Evolutionary conservation across 2,329 filamentous ascomycete species (phyloP), one percentile per base, ranked within the genome.

Genomic region (Dissoconium aciculare): DNA sequence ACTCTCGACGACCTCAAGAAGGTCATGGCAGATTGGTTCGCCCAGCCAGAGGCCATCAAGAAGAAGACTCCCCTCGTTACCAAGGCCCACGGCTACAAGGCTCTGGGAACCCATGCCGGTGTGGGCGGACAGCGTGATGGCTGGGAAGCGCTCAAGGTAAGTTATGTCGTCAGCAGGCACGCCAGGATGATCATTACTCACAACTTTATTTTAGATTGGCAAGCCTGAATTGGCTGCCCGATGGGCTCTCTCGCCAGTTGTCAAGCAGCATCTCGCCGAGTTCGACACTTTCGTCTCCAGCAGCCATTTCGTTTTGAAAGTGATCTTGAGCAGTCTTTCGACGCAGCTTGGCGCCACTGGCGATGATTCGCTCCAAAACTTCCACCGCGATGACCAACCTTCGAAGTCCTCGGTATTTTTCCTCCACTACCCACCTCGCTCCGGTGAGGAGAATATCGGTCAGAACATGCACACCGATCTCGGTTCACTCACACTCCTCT

Each of bases 391-490:
- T 50, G 58, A 64, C 39, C 55, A 56, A 5, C 58, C 60, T 5
- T 66, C 62, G 4, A 64, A 59, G 15, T 62, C 53, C 28, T 66
- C 63, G 17, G 50, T 69, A n/a, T 61, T 62, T 39, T 64, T 68
- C 62, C 64, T 67, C 59, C 63, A 66, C 55, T 68, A 67, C 52
- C 55, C 64, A 35, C 62, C 62, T 12, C 54, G 54, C 12, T 42
- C 54, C 11, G 51, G 45, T 30, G 52, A 58, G 38, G 52, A 56
- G 39, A 57, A 59, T 44, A 57, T 67, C 41, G 64, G 64, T 6
- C 28, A 30, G 14, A 64, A 69, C 53, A 60, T 67, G 52, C 66
- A 70, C 54, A 70, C 67, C 14, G 67, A 71, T 52, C 63, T 70
- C 50, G 62, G 63, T 46, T 62, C 62, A 11, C 52, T 71, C 23